A percentile compares a stretch with the other conserved stretches of the same genome.
These are phyloP conservation scores for Tulasnella calospora DNA, from an alignment of 768 basidiomycete genomes.

Conservation along the genomic window DNA sequence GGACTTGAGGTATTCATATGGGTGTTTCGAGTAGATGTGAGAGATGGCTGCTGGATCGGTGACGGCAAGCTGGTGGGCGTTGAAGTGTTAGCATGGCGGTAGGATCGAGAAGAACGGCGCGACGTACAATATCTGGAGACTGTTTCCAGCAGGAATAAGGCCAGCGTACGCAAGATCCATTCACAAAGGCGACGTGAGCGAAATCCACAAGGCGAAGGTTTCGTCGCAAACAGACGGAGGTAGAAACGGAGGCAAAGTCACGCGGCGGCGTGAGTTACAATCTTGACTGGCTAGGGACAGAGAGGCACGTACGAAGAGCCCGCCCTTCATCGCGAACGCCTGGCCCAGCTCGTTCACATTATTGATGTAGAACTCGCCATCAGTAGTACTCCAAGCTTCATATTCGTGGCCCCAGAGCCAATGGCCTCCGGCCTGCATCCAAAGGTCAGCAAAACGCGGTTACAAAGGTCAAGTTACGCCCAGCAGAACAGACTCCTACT, in stretches of 20 bases:
- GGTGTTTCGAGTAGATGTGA: conserved; percentile 28
- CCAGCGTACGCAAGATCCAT: background rate
- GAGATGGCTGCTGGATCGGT: conserved; percentile 31
- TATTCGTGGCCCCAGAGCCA: conserved; percentile 32
- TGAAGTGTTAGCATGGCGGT: background rate
- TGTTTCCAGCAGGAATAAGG: background rate
- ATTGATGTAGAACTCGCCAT: conserved; percentile 30
- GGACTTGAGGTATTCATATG: conserved; percentile 1
- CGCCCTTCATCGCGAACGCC: conserved; percentile 22
- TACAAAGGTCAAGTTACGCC: background rate
- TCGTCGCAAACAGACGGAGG: background rate
- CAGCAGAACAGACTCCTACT: background rate
- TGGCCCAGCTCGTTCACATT: conserved; percentile 1
- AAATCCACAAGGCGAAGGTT: background rate
- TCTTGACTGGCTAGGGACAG: conserved; percentile 10
- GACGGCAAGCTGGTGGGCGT: conserved; percentile 29
- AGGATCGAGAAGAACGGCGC: background rate
- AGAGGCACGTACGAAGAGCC: background rate
- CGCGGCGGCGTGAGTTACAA: background rate
- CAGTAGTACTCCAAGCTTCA: conserved; percentile 24
- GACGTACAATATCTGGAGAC: background rate
- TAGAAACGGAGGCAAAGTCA: background rate
- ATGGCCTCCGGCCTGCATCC: conserved; percentile 12
- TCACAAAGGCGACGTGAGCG: background rate
- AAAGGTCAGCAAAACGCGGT: background rate